A percentile compares a stretch with the other conserved stretches of the same genome.
phyloP scores from a whole-genome alignment of 2,329 filamentous ascomycete genomes.

The Aulographum hederae region DNA sequence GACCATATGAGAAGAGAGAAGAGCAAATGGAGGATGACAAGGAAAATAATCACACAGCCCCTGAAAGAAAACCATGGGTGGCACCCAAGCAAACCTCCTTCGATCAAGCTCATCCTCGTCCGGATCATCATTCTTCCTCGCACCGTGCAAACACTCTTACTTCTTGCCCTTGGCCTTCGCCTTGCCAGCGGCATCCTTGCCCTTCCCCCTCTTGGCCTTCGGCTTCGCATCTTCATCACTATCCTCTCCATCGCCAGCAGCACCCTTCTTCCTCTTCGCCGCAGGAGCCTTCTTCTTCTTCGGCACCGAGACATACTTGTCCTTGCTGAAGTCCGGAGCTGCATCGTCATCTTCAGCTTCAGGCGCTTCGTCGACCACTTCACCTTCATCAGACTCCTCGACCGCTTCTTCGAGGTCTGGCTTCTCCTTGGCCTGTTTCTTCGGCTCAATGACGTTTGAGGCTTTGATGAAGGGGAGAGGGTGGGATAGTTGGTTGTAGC shows the following conservation, averaged over 20 bases:
- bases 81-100: too few species aligned
- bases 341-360: conserved; percentile 56
- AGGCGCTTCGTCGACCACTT: conserved; percentile 40
- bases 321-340: conserved; percentile 59
- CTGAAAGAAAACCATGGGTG: too few species aligned
- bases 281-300: conserved; percentile 47
- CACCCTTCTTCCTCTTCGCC: conserved; percentile 18
- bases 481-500: conserved; percentile 73
- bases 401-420: conserved; percentile 94
- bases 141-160: too few species aligned
- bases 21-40: too few species aligned
- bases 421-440: conserved; percentile 52
- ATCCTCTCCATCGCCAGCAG: conserved; percentile 16
- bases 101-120: too few species aligned
- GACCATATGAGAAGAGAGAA: too few species aligned
- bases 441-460: conserved; percentile 43
- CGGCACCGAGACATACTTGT: conserved; percentile 89
- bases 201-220: conserved; percentile 25
- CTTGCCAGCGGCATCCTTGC: not conserved
- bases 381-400: conserved; percentile 64
- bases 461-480: conserved; percentile 95
- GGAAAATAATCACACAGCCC: too few species aligned
- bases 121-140: too few species aligned
- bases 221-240: conserved; percentile 29
- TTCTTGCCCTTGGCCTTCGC: not conserved